These are phyloP conservation scores for Colletotrichum agaves DNA, from an alignment of 2,329 filamentous ascomycete genomes.

Conservation along the genomic window DNA sequence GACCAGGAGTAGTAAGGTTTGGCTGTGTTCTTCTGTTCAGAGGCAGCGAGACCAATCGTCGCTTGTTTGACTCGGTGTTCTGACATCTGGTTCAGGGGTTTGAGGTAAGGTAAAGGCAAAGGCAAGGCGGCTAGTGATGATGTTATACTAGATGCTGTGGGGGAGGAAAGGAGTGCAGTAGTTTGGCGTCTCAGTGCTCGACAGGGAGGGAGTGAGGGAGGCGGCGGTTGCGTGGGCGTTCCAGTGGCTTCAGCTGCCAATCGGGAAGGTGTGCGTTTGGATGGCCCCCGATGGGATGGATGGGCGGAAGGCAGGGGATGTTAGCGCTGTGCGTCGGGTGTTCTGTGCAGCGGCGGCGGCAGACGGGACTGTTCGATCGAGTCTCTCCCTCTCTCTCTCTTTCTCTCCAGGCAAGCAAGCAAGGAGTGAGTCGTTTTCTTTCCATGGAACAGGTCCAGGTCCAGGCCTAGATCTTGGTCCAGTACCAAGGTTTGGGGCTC, in stretches of 20 bases:
- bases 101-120: too few species aligned
- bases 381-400: not conserved
- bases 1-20: too few species aligned
- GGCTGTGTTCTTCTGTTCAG: slow-evolving; percentile 5
- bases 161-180: not conserved
- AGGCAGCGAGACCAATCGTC: slow-evolving; percentile 27
- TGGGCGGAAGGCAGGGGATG: not conserved
- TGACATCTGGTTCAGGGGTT: slow-evolving; percentile 21
- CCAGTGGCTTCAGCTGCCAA: slow-evolving; percentile 21
- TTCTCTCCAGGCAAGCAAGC: not conserved
- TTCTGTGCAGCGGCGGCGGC: slow-evolving; percentile 10
- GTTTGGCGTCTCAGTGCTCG: not conserved
- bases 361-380: not conserved
- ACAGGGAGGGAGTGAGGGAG: not conserved
- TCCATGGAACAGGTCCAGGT: too few species aligned
- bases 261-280: slow-evolving; percentile 8
- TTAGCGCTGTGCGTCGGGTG: slow-evolving; percentile 8
- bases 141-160: too few species aligned
- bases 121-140: not conserved
- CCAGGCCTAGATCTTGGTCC: not conserved
- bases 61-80: not conserved
- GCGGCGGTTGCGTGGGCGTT: slow-evolving; percentile 15
- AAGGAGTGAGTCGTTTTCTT: not conserved
- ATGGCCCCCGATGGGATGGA: not conserved
- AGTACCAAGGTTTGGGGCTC: slow-evolving; percentile 2